Conservation (phyloP, 495 filamentous ascomycete genomes). For the Penicillium canescens region DNA sequence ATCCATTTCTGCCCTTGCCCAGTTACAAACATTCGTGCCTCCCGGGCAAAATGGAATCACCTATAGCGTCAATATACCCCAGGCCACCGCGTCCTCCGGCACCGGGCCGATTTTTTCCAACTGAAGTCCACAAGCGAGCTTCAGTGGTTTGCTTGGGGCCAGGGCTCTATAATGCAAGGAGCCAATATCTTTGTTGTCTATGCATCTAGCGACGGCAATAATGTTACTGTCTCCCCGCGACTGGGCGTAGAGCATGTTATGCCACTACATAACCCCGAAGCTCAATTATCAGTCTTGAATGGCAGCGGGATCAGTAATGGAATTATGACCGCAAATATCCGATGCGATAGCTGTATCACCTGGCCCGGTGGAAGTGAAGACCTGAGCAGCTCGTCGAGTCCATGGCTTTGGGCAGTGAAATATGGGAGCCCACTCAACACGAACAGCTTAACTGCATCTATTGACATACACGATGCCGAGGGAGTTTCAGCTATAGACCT, state of each 20-base stretch:
- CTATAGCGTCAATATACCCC: slow-evolving; percentile 36
- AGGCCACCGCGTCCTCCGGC: slow-evolving; percentile 24
- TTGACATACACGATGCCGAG: slow-evolving; percentile 58
- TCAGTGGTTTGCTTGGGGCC: slow-evolving; percentile 67
- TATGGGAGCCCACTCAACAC: slow-evolving; percentile 58
- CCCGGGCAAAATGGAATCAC: slow-evolving; percentile 23
- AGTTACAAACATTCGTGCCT: slow-evolving; percentile 29
- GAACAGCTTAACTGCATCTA: slow-evolving; percentile 42
- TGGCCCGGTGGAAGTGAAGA: slow-evolving; percentile 53
- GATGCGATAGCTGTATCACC: slow-evolving; percentile 55
- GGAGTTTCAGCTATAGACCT: slow-evolving; percentile 16
- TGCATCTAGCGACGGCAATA: slow-evolving; percentile 45
- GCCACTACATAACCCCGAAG: slow-evolving; percentile 53
- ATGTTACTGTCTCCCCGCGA: slow-evolving; percentile 65
- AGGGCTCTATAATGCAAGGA: slow-evolving; percentile 60
- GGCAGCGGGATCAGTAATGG: slow-evolving; percentile 57
- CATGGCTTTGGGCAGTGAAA: slow-evolving; percentile 70
- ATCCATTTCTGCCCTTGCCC: slow-evolving; percentile 14
- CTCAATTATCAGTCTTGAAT: slow-evolving; percentile 53
- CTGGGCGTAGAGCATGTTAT: slow-evolving; percentile 50
- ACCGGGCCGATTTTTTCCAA: slow-evolving; percentile 58
- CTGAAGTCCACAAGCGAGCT: slow-evolving; percentile 58
- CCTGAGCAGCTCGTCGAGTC: slow-evolving; percentile 39
- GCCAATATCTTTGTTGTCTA: slow-evolving; percentile 73
- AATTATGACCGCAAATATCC: slow-evolving; percentile 65